Base-by-base conservation (phyloP, 352 stramenopile genomes). In the Globisporangium spiculum region DNA sequence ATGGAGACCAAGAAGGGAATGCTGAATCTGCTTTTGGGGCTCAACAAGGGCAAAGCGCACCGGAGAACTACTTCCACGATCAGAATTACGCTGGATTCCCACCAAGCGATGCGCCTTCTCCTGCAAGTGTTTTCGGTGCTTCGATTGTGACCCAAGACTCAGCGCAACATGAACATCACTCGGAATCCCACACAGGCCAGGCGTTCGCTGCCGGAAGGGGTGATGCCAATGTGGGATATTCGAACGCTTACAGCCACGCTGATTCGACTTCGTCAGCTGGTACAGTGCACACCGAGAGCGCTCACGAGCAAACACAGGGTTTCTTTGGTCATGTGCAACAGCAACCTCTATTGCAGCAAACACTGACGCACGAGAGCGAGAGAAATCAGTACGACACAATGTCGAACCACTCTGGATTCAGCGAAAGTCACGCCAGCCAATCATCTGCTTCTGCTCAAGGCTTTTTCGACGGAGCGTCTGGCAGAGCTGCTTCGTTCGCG, bases 341-440 rank as follows among this genome's bases (percentile, higher is more conserved):
- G 18, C 44, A 52, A 24, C 8, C 24, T 57, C 0, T 36, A 32
- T 38, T 55, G 16, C 57, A 70, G 32, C 60, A 60, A n/a, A 41
- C 34, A 3, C 6, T 26, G 18, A n/a, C 44, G 0, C 65, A 65
- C 22, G 44, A 65, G 22, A 60, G 55, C n/a, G 56, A 62, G n/a
- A 48, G 56, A 26, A 53, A 12, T n/a, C 65, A 63, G 41, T 56
- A 41, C 4, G 30, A 67, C 24, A 57, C 66, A 41, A 53, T 71
- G 16, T 56, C 59, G 48, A 61, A 52, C 44, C 44, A 52, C 44
- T 66, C 60, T 9, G 66, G 38, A 26, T 71, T 63, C 20, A 71
- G 36, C 38, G 66, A 66, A 44, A 60, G 36, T 48, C 44, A 52
- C 41, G 54, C 41, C 12, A 63, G 38, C 12, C 66, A 67, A 46